phyloP scores from a whole-genome alignment of 352 stramenopile species.

The Globisporangium parvum region DNA sequence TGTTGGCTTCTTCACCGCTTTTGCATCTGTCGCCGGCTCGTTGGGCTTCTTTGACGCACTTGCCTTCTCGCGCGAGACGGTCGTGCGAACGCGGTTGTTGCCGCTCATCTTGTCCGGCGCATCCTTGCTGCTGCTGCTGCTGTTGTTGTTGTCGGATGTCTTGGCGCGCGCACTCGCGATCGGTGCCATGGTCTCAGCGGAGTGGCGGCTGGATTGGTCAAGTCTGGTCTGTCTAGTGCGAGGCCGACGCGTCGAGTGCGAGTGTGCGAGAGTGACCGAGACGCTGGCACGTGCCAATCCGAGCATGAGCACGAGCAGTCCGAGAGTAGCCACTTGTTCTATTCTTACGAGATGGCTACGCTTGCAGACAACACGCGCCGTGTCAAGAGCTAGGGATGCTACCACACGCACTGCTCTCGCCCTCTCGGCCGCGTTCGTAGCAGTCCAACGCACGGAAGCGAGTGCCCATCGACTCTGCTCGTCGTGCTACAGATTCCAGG shows the following conservation, averaged over 20 bases:
- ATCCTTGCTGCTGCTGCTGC: not conserved
- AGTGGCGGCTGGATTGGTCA: no score
- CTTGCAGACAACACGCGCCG: no score
- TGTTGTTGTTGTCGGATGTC: conserved; percentile 14
- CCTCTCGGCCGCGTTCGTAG: conserved; percentile 1
- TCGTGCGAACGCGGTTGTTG: conserved; percentile 12
- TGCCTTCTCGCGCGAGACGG: conserved; percentile 12
- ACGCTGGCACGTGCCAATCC: no score
- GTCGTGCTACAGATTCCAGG: conserved; percentile 63
- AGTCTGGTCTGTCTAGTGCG: not conserved
- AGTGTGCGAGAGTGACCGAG: no score
- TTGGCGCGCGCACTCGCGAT: conserved; percentile 11
- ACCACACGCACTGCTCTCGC: no score
- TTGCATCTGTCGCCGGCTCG: not conserved
- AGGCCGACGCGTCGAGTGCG: no score
- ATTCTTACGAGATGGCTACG: not conserved
- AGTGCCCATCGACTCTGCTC: no score
- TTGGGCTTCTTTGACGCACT: conserved; percentile 3
- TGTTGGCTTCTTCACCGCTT: not conserved
- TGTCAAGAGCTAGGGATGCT: no score
- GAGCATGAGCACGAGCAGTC: no score
- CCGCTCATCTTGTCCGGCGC: not conserved
- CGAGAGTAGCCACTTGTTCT: not conserved
- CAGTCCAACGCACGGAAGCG: no score
- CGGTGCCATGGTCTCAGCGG: conserved; percentile 8